Percentiles rank a stretch among this genome's conserved stretches.
Conservation (phyloP, 2,329 filamentous ascomycete genomes). For the Pyrenochaeta sp. region DNA sequence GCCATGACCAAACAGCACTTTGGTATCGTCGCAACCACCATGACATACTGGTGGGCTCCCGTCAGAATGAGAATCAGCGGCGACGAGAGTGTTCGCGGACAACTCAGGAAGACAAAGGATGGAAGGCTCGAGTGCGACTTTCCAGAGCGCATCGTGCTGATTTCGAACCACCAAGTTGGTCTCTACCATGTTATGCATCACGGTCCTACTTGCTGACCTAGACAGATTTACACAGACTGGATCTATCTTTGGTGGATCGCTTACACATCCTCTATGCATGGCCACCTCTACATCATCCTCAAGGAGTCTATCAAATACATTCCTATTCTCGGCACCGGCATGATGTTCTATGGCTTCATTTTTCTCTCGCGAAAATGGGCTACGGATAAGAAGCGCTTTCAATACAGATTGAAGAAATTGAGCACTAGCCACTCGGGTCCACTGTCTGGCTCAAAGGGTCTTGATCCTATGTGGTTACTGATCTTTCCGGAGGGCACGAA, state of each 20-base stretch:
- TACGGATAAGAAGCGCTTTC: slow-evolving; percentile 76
- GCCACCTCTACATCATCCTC: slow-evolving; percentile 87
- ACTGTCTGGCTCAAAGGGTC: slow-evolving; percentile 53
- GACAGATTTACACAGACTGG: slow-evolving; percentile 83
- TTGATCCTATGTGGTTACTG: slow-evolving; percentile 87
- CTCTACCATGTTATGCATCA: no score
- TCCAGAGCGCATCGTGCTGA: slow-evolving; percentile 79
- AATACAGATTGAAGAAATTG: slow-evolving; percentile 76
- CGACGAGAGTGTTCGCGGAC: slow-evolving; percentile 77
- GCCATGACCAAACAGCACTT: slow-evolving; percentile 86
- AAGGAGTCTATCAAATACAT: slow-evolving; percentile 87
- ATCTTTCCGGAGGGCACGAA: slow-evolving; percentile 91
- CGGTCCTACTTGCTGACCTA: no score
- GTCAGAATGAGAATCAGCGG: slow-evolving; percentile 82
- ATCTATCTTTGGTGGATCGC: slow-evolving; percentile 92
- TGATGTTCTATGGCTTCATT: slow-evolving; percentile 88
- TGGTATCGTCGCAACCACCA: slow-evolving; percentile 75
- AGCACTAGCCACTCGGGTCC: slow-evolving; percentile 56
- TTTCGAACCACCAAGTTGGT: slow-evolving; percentile 79
- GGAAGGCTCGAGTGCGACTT: slow-evolving; percentile 79
- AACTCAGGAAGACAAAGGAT: slow-evolving; percentile 72
- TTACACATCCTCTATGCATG: slow-evolving; percentile 81
- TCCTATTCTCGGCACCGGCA: slow-evolving; percentile 80
- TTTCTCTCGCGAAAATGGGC: slow-evolving; percentile 94
- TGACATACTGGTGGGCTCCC: slow-evolving; percentile 86